phyloP scores from a whole-genome alignment of 2,329 filamentous ascomycete genomes.

The Cytospora paraplurivora region DNA sequence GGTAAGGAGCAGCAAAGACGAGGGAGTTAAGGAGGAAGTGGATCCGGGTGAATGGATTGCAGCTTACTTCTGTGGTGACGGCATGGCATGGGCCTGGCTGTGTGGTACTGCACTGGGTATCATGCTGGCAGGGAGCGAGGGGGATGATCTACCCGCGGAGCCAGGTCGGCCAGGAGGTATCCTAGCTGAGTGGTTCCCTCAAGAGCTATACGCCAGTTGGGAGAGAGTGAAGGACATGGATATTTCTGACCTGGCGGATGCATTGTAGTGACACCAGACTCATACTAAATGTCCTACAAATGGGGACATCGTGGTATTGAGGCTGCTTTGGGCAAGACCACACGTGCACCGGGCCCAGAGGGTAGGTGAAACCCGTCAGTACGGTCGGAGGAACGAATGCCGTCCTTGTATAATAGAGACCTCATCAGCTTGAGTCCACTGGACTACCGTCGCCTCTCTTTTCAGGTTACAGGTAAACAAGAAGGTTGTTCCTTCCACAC shows the following conservation, averaged over 20 bases:
- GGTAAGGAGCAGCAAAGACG: neutral
- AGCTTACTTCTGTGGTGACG: conserved; percentile 54
- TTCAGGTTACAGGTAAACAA: too few species aligned
- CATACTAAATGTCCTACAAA: neutral
- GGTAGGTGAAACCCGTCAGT: too few species aligned
- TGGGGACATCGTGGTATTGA: neutral
- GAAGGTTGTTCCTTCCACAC: too few species aligned
- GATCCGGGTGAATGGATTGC: conserved; percentile 52
- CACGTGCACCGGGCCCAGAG: too few species aligned
- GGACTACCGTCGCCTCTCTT: too few species aligned
- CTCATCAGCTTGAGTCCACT: too few species aligned
- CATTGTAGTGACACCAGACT: neutral
- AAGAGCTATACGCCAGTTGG: conserved; percentile 39
- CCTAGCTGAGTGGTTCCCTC: conserved; percentile 46
- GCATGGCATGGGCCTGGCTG: conserved; percentile 57
- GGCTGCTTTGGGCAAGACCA: neutral
- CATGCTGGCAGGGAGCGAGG: conserved; percentile 47
- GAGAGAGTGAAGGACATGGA: conserved; percentile 41
- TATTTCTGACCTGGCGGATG: conserved; percentile 40
- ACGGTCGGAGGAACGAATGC: too few species aligned
- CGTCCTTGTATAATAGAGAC: too few species aligned
- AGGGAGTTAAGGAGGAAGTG: neutral
- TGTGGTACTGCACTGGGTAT: conserved; percentile 50
- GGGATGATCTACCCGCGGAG: conserved; percentile 34
- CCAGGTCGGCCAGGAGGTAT: conserved; percentile 42